Percentiles rank a stretch among this genome's conserved stretches.
These are phyloP conservation scores for Ensete glaucum DNA, from an alignment of 176 grass and related monocot species.

Conservation along the genomic window DNA sequence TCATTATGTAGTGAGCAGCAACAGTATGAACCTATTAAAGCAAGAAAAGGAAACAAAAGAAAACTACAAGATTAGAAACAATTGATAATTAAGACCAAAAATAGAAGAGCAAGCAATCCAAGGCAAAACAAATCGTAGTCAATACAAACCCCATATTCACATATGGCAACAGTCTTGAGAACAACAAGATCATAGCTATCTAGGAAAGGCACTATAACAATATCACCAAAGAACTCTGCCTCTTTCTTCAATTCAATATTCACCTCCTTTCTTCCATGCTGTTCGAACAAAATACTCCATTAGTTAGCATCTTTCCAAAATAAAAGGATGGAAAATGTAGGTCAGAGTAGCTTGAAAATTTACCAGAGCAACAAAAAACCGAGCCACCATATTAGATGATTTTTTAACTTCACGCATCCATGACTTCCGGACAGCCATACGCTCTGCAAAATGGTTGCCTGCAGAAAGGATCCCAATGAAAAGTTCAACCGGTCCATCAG, in stretches of 20 bases:
- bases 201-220: slow-evolving; percentile 6
- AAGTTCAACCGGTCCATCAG: slow-evolving; percentile 4
- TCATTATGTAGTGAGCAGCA: slow-evolving; percentile 87
- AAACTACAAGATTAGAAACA: background rate
- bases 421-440: slow-evolving; percentile 13
- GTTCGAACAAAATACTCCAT: background rate
- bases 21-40: slow-evolving; percentile 41
- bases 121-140: too few species aligned
- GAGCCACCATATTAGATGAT: slow-evolving; percentile 1
- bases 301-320: background rate
- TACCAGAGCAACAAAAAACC: slow-evolving; percentile 15
- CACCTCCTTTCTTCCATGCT: slow-evolving; percentile 9
- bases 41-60: background rate
- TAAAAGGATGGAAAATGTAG: slow-evolving; percentile 9
- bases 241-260: slow-evolving; percentile 12
- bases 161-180: slow-evolving; percentile 11
- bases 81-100: background rate
- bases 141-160: slow-evolving; percentile 2
- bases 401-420: slow-evolving; percentile 1
- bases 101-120: background rate
- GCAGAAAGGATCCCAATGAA: slow-evolving; percentile 12
- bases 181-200: slow-evolving; percentile 13
- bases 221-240: slow-evolving; percentile 6
- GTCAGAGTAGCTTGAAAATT: background rate
- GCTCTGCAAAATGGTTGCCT: slow-evolving; percentile 14